phyloP scores from a whole-genome alignment of 345 rosid genomes.

The Aegle marmelos region DNA sequence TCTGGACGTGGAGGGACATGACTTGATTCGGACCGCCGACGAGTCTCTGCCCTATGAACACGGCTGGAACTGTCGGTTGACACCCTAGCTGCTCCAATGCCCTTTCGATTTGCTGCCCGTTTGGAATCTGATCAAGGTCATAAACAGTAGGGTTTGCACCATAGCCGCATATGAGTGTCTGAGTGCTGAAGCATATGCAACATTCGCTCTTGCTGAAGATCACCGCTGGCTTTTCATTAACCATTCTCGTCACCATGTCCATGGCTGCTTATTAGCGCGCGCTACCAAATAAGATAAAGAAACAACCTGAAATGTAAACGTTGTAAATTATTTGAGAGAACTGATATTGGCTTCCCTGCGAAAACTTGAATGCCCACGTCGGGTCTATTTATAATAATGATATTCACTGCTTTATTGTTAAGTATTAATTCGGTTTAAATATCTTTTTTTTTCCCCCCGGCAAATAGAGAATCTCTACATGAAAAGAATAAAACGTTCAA shows the following conservation, averaged over 20 bases:
- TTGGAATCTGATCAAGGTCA: slow-evolving; percentile 62
- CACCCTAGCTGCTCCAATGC: slow-evolving; percentile 63
- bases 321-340: not conserved
- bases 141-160: slow-evolving; percentile 74
- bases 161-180: slow-evolving; percentile 55
- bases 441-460: too few relatives aligned
- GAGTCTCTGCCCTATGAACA: slow-evolving; percentile 72
- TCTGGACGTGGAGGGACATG: slow-evolving; percentile 66
- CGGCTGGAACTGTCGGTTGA: slow-evolving; percentile 62
- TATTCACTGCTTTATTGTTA: not conserved
- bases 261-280: slow-evolving; percentile 16
- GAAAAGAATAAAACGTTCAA: slow-evolving; percentile 13
- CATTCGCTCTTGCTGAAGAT: slow-evolving; percentile 83
- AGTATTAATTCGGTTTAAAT: too few relatives aligned
- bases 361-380: slow-evolving; percentile 7
- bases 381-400: slow-evolving; percentile 26
- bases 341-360: slow-evolving; percentile 8
- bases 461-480: not conserved
- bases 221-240: slow-evolving; percentile 75
- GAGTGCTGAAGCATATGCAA: slow-evolving; percentile 70
- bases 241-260: slow-evolving; percentile 45
- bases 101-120: slow-evolving; percentile 54
- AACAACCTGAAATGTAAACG: not conserved
- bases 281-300: too few relatives aligned
- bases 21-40: slow-evolving; percentile 77